These are phyloP conservation scores for Cryptococcus floricola DNA, from an alignment of 1,284 basidiomycete genomes.

Conservation along the genomic window DNA sequence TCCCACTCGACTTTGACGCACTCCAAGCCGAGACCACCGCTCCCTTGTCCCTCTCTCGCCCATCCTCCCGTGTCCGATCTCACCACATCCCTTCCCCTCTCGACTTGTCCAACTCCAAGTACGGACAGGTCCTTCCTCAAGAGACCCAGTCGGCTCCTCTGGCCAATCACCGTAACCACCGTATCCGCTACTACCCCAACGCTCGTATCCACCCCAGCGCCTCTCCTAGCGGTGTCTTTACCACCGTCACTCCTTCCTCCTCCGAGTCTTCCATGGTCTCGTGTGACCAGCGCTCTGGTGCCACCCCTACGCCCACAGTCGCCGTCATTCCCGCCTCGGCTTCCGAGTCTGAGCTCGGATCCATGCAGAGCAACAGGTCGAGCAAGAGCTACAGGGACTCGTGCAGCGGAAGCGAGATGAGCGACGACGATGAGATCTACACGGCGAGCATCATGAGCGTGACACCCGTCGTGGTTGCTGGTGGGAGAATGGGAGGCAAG, in stretches of 20 bases:
- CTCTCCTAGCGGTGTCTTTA: constrained; percentile 27
- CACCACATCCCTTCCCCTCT: constrained; percentile 16
- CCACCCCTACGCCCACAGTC: neutral
- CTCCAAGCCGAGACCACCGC: constrained; percentile 18
- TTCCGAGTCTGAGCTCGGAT: neutral
- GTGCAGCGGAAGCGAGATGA: constrained; percentile 27
- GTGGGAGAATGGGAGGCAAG: neutral
- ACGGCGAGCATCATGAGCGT: constrained; percentile 41
- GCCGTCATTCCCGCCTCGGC: neutral
- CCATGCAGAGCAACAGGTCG: neutral
- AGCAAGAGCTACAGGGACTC: constrained; percentile 16
- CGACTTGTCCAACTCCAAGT: constrained; percentile 13
- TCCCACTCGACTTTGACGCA: constrained; percentile 25
- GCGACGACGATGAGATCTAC: constrained; percentile 37
- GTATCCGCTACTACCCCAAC: constrained; percentile 39
- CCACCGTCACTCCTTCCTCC: constrained; percentile 4
- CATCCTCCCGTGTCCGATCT: constrained; percentile 12
- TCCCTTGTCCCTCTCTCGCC: constrained; percentile 16
- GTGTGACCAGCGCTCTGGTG: neutral
- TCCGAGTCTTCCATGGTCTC: constrained; percentile 7
- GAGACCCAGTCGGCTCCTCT: constrained; percentile 21
- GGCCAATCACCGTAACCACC: constrained; percentile 31
- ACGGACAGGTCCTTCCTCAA: neutral
- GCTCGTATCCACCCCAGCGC: constrained; percentile 28
- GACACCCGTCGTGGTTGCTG: constrained; percentile 20